Percentiles rank a stretch among this genome's conserved stretches.
Conservation (phyloP, 192 early-diverging fungal species). For the Entomortierella chlamydospora region DNA sequence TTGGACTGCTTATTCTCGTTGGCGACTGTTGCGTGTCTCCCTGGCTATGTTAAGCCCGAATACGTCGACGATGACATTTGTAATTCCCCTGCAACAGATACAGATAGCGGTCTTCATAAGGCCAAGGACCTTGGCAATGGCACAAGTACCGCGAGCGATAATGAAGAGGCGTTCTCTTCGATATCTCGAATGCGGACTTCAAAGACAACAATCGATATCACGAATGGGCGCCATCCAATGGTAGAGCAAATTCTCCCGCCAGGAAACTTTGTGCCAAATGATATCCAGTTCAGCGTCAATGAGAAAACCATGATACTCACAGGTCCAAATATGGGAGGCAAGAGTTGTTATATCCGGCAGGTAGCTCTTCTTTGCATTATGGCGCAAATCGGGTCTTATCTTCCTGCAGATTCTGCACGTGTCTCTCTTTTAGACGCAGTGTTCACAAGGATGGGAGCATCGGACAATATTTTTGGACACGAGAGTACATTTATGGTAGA, state of each 20-base stretch:
- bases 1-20: slow-evolving; percentile 78
- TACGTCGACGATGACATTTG: slow-evolving; percentile 56
- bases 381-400: slow-evolving; percentile 81
- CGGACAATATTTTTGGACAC: slow-evolving; percentile 73
- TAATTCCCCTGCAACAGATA: not conserved
- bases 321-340: slow-evolving; percentile 88
- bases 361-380: slow-evolving; percentile 68
- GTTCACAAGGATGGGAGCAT: slow-evolving; percentile 79
- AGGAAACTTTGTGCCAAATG: slow-evolving; percentile 70
- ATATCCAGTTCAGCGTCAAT: slow-evolving; percentile 56
- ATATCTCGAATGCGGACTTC: not conserved
- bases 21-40: slow-evolving; percentile 63
- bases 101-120: not conserved
- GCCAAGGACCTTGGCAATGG: no score
- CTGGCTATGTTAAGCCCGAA: slow-evolving; percentile 70
- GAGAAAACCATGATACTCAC: slow-evolving; percentile 61
- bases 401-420: slow-evolving; percentile 72
- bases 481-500: slow-evolving; percentile 88
- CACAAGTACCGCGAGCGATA: no score
- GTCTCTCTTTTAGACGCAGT: slow-evolving; percentile 79
- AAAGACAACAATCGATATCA: slow-evolving; percentile 59
- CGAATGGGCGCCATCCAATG: slow-evolving; percentile 77
- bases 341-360: slow-evolving; percentile 76
- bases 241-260: slow-evolving; percentile 67
- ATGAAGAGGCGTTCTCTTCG: no score